A percentile compares a stretch with the other conserved stretches of the same genome.
Evolutionary conservation across 441 rosid genomes (phyloP).

Genomic region (Metrosideros polymorpha): DNA sequence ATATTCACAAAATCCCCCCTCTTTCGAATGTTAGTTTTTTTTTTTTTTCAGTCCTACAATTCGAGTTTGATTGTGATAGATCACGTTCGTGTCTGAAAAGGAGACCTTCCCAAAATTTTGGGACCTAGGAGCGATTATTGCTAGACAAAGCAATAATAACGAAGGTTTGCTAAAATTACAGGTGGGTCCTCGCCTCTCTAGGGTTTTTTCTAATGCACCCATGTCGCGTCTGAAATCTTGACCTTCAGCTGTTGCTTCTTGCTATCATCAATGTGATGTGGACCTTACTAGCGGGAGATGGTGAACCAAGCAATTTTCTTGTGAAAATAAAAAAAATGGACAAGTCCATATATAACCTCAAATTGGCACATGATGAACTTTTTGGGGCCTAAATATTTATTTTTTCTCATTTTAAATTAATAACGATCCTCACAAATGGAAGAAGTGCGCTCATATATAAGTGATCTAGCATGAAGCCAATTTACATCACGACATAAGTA

Average conservation of each 20-base stretch:
- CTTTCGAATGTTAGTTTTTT: too few species aligned
- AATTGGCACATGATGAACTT: not conserved
- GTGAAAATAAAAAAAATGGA: not conserved
- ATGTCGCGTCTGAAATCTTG: not conserved
- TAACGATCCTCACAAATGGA: not conserved
- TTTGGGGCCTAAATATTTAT: not conserved
- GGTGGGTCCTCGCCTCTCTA: not conserved
- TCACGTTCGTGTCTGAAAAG: not conserved
- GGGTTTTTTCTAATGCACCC: not conserved
- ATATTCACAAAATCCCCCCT: not conserved
- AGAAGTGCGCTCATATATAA: too few species aligned
- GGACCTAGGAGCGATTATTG: not conserved
- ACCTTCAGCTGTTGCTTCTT: not conserved
- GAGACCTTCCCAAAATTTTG: not conserved
- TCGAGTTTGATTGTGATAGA: not conserved
- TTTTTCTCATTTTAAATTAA: not conserved
- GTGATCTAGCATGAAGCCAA: too few species aligned
- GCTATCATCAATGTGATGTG: too few species aligned
- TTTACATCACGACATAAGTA: too few species aligned
- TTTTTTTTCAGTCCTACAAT: not conserved
- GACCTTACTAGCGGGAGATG: too few species aligned
- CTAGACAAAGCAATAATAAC: not conserved
- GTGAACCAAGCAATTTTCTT: not conserved
- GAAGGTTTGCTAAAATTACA: not conserved
- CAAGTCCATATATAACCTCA: not conserved